Conservation (phyloP, 768 basidiomycete species). For the Chalciporus piperatus region DNA sequence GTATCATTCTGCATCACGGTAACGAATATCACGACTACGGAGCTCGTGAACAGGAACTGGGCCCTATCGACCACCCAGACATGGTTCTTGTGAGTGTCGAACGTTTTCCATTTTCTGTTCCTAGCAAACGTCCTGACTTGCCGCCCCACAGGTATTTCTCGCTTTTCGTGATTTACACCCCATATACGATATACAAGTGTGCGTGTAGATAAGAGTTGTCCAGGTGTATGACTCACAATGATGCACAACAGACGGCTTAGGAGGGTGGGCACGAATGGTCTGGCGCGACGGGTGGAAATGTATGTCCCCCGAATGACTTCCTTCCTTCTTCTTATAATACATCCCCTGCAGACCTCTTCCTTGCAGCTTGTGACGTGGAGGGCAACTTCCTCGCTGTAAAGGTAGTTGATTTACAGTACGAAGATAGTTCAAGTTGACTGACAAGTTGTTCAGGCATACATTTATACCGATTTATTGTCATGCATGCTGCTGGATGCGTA, state of each 20-base stretch:
- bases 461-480: conserved; percentile 83
- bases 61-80: conserved; percentile 77
- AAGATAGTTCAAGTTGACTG: background rate
- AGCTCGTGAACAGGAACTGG: conserved; percentile 69
- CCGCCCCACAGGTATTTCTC: conserved; percentile 63
- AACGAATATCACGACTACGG: conserved; percentile 84
- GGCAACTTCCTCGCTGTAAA: conserved; percentile 86
- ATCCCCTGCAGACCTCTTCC: conserved; percentile 58
- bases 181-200: conserved; percentile 90
- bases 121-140: background rate
- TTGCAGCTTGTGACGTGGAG: conserved; percentile 82
- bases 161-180: conserved; percentile 73
- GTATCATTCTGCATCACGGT: conserved; percentile 87
- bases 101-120: background rate
- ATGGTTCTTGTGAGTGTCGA: conserved; percentile 66
- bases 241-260: conserved; percentile 61
- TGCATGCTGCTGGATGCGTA: conserved; percentile 92
- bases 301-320: conserved; percentile 31
- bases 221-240: background rate
- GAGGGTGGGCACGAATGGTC: conserved; percentile 78
- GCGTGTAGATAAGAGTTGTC: conserved; percentile 22
- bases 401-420: conserved; percentile 29
- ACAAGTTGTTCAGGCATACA: conserved; percentile 53
- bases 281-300: conserved; percentile 85
- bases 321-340: conserved; percentile 5